These are phyloP conservation scores for Agrocybe pediades DNA, from an alignment of 768 basidiomycete species.

Conservation along the genomic window DNA sequence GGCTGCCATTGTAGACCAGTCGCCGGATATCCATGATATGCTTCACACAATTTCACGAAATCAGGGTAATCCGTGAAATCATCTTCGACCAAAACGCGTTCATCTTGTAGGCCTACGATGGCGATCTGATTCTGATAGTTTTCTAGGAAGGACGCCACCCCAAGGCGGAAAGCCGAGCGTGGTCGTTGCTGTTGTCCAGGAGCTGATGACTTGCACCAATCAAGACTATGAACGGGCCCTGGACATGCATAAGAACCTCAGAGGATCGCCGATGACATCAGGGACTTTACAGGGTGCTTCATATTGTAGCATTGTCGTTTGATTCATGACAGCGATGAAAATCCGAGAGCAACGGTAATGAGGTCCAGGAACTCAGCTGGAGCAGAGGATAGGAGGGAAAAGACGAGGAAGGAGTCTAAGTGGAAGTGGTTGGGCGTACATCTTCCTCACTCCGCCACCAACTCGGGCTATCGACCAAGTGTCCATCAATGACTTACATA, in stretches of 20 bases:
- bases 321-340: conserved; percentile 49
- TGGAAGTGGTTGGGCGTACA: neutral
- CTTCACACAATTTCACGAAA: conserved; percentile 84
- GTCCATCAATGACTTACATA: conserved; percentile 3
- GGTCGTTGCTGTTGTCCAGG: conserved; percentile 73
- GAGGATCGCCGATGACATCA: conserved; percentile 3
- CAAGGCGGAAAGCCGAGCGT: conserved; percentile 81
- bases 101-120: conserved; percentile 78
- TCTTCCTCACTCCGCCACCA: neutral
- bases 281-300: conserved; percentile 77
- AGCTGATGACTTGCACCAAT: conserved; percentile 85
- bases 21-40: conserved; percentile 89
- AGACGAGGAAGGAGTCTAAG: neutral
- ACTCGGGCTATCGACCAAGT: neutral
- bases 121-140: conserved; percentile 84
- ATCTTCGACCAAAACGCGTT: conserved; percentile 85
- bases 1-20: conserved; percentile 96
- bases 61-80: conserved; percentile 83
- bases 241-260: conserved; percentile 7
- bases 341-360: too few species aligned
- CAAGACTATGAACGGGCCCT: conserved; percentile 88
- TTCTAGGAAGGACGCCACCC: conserved; percentile 83
- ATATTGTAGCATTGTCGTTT: conserved; percentile 75
- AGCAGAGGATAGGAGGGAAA: too few species aligned
- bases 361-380: too few species aligned